These are phyloP conservation scores for Neofusicoccum parvum DNA, from an alignment of 2,329 filamentous ascomycete genomes.

Conservation along the genomic window DNA sequence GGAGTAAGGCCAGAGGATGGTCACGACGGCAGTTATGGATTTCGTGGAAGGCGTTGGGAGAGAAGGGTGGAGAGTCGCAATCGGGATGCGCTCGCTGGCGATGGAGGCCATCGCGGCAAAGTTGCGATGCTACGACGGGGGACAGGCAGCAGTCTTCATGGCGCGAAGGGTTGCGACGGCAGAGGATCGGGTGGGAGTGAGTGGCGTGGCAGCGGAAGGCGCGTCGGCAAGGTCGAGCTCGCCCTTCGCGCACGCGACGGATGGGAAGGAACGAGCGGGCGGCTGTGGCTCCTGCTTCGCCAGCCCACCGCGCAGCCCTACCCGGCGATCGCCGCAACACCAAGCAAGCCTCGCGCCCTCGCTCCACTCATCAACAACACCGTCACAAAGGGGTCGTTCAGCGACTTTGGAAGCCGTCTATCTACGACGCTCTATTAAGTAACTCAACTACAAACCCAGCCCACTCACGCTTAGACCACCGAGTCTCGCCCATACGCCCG, in stretches of 20 bases:
- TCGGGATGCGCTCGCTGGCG: conserved; percentile 28
- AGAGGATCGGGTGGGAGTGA: background rate
- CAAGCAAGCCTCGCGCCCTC: background rate
- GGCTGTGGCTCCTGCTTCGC: background rate
- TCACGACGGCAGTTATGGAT: conserved; percentile 70
- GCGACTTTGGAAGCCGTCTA: no score
- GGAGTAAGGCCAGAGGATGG: conserved; percentile 90
- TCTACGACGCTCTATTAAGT: no score
- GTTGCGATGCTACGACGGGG: background rate
- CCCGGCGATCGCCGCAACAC: conserved; percentile 2
- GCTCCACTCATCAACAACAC: background rate
- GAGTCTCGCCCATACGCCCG: background rate
- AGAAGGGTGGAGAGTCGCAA: conserved; percentile 36
- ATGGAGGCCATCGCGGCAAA: background rate
- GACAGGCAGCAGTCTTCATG: background rate
- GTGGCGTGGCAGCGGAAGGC: background rate
- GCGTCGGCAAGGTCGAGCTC: background rate
- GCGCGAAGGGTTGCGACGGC: background rate
- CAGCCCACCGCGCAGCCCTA: background rate
- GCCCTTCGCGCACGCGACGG: no score
- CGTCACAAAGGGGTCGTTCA: no score
- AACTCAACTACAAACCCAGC: no score
- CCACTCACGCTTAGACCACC: background rate
- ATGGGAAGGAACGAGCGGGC: background rate
- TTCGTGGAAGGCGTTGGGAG: conserved; percentile 34